Evolutionary conservation across 306 rosid genomes (phyloP).

Genomic region (Geum urbanum): DNA sequence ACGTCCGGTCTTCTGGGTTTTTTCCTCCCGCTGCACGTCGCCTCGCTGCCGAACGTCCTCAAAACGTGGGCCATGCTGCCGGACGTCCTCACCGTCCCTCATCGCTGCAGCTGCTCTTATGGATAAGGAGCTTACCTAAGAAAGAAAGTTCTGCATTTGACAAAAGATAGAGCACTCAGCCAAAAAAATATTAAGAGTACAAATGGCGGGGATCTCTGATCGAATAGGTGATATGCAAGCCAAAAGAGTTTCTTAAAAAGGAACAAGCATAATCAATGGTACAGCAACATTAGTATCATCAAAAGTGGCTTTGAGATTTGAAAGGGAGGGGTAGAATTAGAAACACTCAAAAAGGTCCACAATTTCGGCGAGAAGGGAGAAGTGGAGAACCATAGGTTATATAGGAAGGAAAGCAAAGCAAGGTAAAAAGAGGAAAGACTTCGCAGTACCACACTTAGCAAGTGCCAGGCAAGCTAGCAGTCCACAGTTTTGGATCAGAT

Average conservation of each 20-base stretch:
- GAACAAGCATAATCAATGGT: not conserved
- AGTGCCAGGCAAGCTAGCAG: constrained; percentile 2
- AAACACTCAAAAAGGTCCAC: not conserved
- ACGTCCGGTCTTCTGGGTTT: too few species aligned
- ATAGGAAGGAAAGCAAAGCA: not conserved
- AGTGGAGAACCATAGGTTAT: not conserved
- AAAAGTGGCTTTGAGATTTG: not conserved
- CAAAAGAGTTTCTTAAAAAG: not conserved
- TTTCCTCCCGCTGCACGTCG: too few species aligned
- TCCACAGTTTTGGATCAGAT: not conserved
- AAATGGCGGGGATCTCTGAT: not conserved
- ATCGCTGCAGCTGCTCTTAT: too few species aligned
- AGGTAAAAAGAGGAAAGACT: not conserved
- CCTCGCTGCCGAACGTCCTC: too few species aligned
- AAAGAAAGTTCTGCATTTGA: not conserved
- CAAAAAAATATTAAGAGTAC: too few species aligned
- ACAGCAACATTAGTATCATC: not conserved
- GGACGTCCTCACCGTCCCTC: too few species aligned
- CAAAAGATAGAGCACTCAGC: not conserved
- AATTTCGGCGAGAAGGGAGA: not conserved
- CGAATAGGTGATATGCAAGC: not conserved
- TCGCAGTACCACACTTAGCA: not conserved
- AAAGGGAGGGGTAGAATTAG: not conserved
- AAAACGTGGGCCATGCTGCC: too few species aligned
- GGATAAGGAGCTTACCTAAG: not conserved